Conservation (phyloP, 2,329 filamentous ascomycete species). For the Botrytis byssoidea region DNA sequence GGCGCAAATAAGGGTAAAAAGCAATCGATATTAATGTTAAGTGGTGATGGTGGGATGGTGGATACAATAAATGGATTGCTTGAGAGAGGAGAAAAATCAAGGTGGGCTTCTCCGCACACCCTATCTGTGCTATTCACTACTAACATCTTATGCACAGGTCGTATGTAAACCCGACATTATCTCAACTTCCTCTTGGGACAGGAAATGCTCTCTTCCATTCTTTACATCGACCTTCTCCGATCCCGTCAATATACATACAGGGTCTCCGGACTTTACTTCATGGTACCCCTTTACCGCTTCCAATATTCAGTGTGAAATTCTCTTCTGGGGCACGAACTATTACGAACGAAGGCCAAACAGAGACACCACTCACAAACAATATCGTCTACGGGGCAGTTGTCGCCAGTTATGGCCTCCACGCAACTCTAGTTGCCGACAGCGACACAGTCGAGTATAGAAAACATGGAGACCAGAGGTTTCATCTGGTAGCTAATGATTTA, state of each 20-base stretch:
- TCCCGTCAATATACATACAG: constrained; percentile 44
- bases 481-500: constrained; percentile 77
- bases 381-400: constrained; percentile 74
- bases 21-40: constrained; percentile 73
- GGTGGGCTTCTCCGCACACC: constrained; percentile 25
- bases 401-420: constrained; percentile 86
- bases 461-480: constrained; percentile 75
- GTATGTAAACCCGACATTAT: constrained; percentile 46
- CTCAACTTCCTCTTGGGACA: constrained; percentile 60
- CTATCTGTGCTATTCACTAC: constrained; percentile 27
- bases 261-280: constrained; percentile 58
- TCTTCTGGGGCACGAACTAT: constrained; percentile 52
- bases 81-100: constrained; percentile 27
- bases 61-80: constrained; percentile 74
- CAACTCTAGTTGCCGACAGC: constrained; percentile 84
- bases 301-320: constrained; percentile 62
- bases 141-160: constrained; percentile 22
- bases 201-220: constrained; percentile 66
- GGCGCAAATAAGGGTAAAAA: constrained; percentile 47
- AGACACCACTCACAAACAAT: constrained; percentile 31
- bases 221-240: constrained; percentile 48
- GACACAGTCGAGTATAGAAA: constrained; percentile 79
- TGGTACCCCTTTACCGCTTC: constrained; percentile 56
- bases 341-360: constrained; percentile 38
- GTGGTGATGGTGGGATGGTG: constrained; percentile 82